Evolutionary conservation across 1,284 basidiomycete species (phyloP), one percentile per base, ranked within the genome.

Genomic region (Ceratobasidium sp.): DNA sequence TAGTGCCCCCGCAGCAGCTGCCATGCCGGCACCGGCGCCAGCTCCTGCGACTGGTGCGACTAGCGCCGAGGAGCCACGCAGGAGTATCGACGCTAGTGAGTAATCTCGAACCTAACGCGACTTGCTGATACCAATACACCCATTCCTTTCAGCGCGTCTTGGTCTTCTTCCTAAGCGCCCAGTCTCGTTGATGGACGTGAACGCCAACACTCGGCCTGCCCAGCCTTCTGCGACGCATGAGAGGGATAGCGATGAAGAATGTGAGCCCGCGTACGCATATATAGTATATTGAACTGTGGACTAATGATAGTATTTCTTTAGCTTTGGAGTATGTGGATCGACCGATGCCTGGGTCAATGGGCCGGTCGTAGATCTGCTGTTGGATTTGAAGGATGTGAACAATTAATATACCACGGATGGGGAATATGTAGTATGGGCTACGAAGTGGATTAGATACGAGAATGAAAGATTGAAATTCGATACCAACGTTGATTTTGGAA

Each of bases 161-260:
- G 69, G 69, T 29, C 45, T 72, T 22, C 56, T 72, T 51, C 69
- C 69, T 14, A 72, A 72, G 31, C 69, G 69, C 24, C 69, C 69
- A 0, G 56, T 60, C 24, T 72, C 69, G 19, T 47, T 72, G 8
- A 62, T 72, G 69, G 57, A 41, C 24, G 56, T 31, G 19, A 62
- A 62, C 29, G 45, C 69, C 1, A 72, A 72, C 57, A 60, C 56
- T 9, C 56, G 67, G 33, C 27, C 67, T 17, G 56, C n/a, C 36
- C 11, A 11, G 36, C 11, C 69, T n/a, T 45, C 56, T 15, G 29
- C 31, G 19, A 41, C 36, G 11, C 11, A 41, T 11, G 53, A 47
- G 36, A 56, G 33, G 8, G 69, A 72, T 27, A 72, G 56, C 22
- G 69, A 72, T 31, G 50, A 60, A 22, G 69, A 72, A 50, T 60